Evolutionary conservation across 192 early-diverging fungal genomes (phyloP), one percentile per base, ranked within the genome.

Genomic region (Coemansia sp.): DNA sequence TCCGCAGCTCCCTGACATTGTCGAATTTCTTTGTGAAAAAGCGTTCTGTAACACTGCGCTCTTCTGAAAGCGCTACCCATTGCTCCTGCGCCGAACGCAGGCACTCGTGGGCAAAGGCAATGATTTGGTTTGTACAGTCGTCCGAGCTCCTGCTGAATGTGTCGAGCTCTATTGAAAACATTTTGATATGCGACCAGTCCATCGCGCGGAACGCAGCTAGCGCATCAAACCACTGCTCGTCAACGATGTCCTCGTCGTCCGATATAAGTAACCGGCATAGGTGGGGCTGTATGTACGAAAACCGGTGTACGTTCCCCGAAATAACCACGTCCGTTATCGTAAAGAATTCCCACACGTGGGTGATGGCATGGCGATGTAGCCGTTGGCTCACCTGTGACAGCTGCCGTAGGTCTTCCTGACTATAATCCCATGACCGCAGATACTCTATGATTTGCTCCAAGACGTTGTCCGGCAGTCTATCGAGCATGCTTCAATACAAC

Each of bases 321-420:
- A 57, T 36, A 7, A 77, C 41, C 1, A 69, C 45, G 15, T 72
- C 66, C 0, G 62, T 66, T 7, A 77, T 20, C 6, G 76, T 44
- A 39, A 77, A 77, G 63, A 72, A 77, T 58, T 77, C 76, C 62
- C 62, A 77, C 0, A 68, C 70, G 5, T 49, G 62, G 1, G 21
- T 34, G 9, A 69, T 15, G 2, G 66, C 39, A 7, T 20, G 57
- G 5, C 20, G 21, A 9, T 65, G 70, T 5, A 77, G 52, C 14
- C 24, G 20, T 4, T 45, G 69, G 45, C 33, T 66, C 15, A 60
- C 48, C 5, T 72, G 76, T 2, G 76, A 53, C 16, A 72, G 63
- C 21, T 43, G 34, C 1, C 34, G 56, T 1, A 72, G 30, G 6
- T 59, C 62, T 10, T 34, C 51, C 44, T 77, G 76, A 11, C 34